Evolutionary conservation across 345 rosid species (phyloP), one percentile per base, ranked within the genome.

Genomic region (Populus simonii): DNA sequence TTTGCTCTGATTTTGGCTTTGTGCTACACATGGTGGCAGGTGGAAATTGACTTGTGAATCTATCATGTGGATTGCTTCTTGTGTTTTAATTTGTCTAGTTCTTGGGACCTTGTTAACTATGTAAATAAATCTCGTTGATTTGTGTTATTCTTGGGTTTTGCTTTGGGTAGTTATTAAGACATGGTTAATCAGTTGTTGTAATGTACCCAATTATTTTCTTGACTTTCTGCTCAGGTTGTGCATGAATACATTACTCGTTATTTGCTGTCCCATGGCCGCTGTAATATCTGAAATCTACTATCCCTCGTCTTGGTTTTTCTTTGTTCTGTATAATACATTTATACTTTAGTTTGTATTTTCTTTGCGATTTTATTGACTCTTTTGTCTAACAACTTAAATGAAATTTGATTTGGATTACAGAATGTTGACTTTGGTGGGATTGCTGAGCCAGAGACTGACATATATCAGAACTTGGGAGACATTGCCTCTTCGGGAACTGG

Each of bases 391-490:
- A 53, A 55, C 61, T 55, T 55, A 0, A 55, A 2, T 55, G 61
- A 55, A 20, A 55, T 22, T 55, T 55, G 61, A 55, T 55, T 55
- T 8, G 12, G 61, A 55, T 55, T 8, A 17, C 57, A 55, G 61
- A 8, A 1, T 1, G 61, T 3, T 9, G 25, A 8, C 11, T 55
- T 22, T 55, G 61, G 23, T 55, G 61, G 61, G 61, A 55, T 20
- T 22, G 25, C 12, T 8, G 1, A 5, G 12, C 27, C 35, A 2
- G 81, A 81, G 1, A 27, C 31, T 62, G 85, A 75, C 59, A 31
- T 78, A 29, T 82, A 8, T 43, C 2, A 31, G 9, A 76, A 23
- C 25, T 74, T 86, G 72, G 85, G 53, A 35, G 84, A 82, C 71
- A 79, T 79, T 36, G 71, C 27, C 22, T 43, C 66, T 62, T 61